Evolutionary conservation across 306 rosid genomes (phyloP).

Genomic region (Lithocarpus polystachyus): DNA sequence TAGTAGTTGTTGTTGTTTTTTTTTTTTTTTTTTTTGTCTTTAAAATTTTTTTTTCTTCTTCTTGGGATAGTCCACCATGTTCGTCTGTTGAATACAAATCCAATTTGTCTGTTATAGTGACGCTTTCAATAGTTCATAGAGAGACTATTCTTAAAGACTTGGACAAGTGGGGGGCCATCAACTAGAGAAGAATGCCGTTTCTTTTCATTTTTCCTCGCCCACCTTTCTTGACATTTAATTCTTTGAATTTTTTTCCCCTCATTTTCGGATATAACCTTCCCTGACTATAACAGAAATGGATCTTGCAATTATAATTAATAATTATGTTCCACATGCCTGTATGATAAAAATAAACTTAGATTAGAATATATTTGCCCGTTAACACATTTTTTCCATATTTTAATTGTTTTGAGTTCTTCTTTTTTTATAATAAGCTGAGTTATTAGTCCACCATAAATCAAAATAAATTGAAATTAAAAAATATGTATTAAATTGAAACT

Average conservation of each 20-base stretch:
- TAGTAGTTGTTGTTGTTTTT: background rate
- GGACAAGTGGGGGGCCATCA: conserved; percentile 1
- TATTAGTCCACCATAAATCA: too few relatives aligned
- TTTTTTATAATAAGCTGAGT: too few relatives aligned
- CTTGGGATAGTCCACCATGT: background rate
- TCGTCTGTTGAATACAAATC: too few relatives aligned
- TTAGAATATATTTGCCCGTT: background rate
- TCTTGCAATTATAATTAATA: background rate
- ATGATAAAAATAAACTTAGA: background rate
- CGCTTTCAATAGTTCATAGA: background rate
- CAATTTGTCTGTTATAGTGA: conserved; percentile 4
- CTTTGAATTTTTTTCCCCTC: background rate
- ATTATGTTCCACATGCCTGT: background rate
- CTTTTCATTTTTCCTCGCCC: conserved; percentile 20
- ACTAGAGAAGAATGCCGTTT: background rate
- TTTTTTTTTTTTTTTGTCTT: too few relatives aligned
- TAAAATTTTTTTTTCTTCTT: background rate
- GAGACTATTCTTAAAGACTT: conserved; percentile 13
- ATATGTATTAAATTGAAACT: too few relatives aligned
- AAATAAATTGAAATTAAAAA: too few relatives aligned
- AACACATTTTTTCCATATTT: too few relatives aligned
- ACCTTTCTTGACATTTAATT: conserved; percentile 35
- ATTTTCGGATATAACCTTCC: background rate
- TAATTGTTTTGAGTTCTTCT: too few relatives aligned
- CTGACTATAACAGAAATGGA: conserved; percentile 6